phyloP scores from a whole-genome alignment of 805 yeast species.

The Starmerella tilneyi region DNA sequence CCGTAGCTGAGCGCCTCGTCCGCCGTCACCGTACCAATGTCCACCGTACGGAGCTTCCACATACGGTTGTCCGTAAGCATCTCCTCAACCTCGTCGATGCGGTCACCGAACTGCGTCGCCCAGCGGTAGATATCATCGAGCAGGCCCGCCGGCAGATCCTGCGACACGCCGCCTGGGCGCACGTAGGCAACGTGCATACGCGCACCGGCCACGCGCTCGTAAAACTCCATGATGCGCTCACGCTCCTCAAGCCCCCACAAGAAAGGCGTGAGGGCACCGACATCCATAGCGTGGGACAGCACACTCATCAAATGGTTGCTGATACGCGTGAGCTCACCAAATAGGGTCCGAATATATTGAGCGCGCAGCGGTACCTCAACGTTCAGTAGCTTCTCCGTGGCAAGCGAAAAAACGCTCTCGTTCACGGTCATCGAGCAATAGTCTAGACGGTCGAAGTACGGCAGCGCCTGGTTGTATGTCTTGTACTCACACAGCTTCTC shows the following conservation, averaged over 20 bases:
- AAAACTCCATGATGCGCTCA: conserved; percentile 85
- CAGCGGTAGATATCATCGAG: conserved; percentile 89
- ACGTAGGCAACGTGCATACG: conserved; percentile 80
- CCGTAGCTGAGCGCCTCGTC: conserved; percentile 79
- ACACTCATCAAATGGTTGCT: conserved; percentile 81
- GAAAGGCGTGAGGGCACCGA: conserved; percentile 87
- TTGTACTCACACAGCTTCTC: conserved; percentile 79
- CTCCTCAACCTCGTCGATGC: conserved; percentile 84
- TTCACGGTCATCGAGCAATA: conserved; percentile 83
- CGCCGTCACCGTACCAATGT: conserved; percentile 70
- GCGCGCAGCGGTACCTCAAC: conserved; percentile 79
- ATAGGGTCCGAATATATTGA: conserved; percentile 72
- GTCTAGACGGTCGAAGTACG: conserved; percentile 79
- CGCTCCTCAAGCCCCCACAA: conserved; percentile 92
- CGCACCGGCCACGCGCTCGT: conserved; percentile 84
- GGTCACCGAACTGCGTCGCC: conserved; percentile 92
- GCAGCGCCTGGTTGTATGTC: conserved; percentile 79
- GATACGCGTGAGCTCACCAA: conserved; percentile 77
- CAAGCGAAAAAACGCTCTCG: conserved; percentile 73
- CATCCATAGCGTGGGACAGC: conserved; percentile 84
- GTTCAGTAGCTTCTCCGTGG: conserved; percentile 74
- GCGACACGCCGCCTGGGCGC: conserved; percentile 87
- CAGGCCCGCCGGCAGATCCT: conserved; percentile 75
- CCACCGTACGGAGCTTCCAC: conserved; percentile 80
- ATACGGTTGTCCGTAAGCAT: conserved; percentile 81